Conservation (phyloP, 2,329 filamentous ascomycete genomes). For the Pestalotiopsis sp. region DNA sequence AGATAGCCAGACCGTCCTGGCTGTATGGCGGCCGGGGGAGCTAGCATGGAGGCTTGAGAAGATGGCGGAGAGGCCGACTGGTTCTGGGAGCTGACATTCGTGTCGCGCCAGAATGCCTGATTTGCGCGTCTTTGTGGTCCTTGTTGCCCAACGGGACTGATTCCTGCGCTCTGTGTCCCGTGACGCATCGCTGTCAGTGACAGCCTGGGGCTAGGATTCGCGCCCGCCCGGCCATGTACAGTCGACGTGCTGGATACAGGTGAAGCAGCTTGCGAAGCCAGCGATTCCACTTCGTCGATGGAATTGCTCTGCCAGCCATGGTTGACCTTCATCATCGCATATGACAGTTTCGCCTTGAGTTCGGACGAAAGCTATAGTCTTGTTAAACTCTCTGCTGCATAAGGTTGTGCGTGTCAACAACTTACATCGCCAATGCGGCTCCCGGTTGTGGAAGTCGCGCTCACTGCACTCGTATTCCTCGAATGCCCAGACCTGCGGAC, state of each 20-base stretch:
- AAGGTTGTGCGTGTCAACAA: constrained; percentile 19
- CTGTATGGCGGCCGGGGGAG: constrained; percentile 56
- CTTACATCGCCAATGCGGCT: constrained; percentile 78
- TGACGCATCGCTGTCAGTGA: constrained; percentile 35
- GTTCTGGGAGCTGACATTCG: constrained; percentile 33
- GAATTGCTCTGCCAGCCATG: constrained; percentile 82
- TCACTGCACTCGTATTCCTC: constrained; percentile 70
- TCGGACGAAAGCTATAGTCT: constrained; percentile 44
- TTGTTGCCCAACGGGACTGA: constrained; percentile 26
- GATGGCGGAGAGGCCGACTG: constrained; percentile 38
- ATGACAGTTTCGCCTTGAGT: constrained; percentile 80
- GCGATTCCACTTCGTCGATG: constrained; percentile 74
- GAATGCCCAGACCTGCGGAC: constrained; percentile 57
- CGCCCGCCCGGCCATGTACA: constrained; percentile 49
- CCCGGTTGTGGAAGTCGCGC: constrained; percentile 58
- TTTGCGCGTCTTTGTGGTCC: constrained; percentile 34
- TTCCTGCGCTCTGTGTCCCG: constrained; percentile 30
- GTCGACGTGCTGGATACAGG: constrained; percentile 60
- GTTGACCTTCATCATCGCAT: constrained; percentile 92
- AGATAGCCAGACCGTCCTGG: constrained; percentile 41
- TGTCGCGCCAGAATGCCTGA: constrained; percentile 46
- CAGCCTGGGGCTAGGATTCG: constrained; percentile 56
- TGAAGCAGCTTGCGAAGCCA: constrained; percentile 69
- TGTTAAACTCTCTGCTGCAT: not conserved
- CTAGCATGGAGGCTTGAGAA: constrained; percentile 40